Conservation (phyloP, 2,329 filamentous ascomycete species). For the Pseudopyricularia cyperi region DNA sequence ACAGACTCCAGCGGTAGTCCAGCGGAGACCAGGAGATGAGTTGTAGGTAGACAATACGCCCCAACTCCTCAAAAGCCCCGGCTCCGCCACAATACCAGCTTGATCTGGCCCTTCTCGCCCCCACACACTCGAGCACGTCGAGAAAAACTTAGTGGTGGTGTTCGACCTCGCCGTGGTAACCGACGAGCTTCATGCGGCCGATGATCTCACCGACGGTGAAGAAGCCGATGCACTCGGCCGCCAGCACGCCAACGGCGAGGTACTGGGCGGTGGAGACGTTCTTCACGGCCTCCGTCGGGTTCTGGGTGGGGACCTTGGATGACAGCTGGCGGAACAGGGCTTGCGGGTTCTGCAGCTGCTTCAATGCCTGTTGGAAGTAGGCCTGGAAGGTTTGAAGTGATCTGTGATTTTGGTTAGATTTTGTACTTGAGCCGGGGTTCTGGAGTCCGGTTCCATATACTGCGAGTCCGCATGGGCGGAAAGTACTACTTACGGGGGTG, state of each 20-base stretch:
- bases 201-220: conserved; percentile 98
- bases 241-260: conserved; percentile 60
- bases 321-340: conserved; percentile 40
- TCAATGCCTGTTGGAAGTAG: conserved; percentile 67
- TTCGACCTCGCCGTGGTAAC: conserved; percentile 63
- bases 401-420: conserved; percentile 28
- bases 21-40: background rate
- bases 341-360: conserved; percentile 56
- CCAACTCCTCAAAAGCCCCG: background rate
- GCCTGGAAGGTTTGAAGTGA: conserved; percentile 70
- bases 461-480: background rate
- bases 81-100: background rate
- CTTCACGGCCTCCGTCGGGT: conserved; percentile 34
- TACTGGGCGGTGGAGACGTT: conserved; percentile 61
- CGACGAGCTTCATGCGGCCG: conserved; percentile 86
- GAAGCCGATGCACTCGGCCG: conserved; percentile 84
- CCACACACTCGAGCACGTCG: background rate
- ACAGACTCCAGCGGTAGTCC: background rate
- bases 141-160: conserved; percentile 40
- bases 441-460: background rate
- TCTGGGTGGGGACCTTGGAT: conserved; percentile 9
- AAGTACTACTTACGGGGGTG: conserved; percentile 66
- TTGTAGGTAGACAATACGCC: background rate
- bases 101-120: background rate
- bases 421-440: background rate